Evolutionary conservation across 768 basidiomycete species (phyloP).

Genomic region (Phaeotremella fagi): DNA sequence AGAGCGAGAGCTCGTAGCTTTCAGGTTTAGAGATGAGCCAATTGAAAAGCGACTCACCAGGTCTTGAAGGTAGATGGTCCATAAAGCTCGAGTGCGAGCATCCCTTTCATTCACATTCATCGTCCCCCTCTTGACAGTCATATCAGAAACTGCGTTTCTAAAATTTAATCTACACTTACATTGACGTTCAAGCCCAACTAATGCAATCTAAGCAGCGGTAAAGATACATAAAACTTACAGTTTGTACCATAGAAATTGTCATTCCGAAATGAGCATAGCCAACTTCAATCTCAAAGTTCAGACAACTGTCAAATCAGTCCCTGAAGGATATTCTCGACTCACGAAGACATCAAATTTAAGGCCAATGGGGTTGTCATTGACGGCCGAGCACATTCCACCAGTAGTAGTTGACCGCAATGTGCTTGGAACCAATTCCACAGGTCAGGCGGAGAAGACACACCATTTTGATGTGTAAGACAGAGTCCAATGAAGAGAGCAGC

Average conservation of each 20-base stretch:
- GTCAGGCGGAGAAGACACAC: not conserved
- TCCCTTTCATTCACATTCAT: not conserved
- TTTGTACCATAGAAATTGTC: constrained; percentile 11
- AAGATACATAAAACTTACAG: constrained; percentile 1
- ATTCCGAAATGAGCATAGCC: not conserved
- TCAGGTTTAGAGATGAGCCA: not conserved
- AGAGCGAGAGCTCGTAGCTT: not conserved
- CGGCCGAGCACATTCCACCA: not conserved
- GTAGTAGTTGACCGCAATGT: not conserved
- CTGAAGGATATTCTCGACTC: not conserved
- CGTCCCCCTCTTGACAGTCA: not conserved
- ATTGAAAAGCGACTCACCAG: not conserved
- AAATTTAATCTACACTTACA: not conserved
- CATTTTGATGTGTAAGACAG: constrained; percentile 1
- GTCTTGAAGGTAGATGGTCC: not conserved
- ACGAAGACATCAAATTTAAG: not conserved
- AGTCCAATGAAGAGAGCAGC: constrained; percentile 7
- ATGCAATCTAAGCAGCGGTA: not conserved
- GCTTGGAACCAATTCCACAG: not conserved
- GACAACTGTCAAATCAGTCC: not conserved
- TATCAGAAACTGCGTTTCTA: not conserved
- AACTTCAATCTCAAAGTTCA: not conserved
- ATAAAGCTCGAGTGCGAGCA: not conserved
- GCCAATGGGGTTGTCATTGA: not conserved
- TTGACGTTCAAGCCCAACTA: not conserved